phyloP scores from a whole-genome alignment of 1,139 yeast genomes.

The Kodamaea derodonti region DNA sequence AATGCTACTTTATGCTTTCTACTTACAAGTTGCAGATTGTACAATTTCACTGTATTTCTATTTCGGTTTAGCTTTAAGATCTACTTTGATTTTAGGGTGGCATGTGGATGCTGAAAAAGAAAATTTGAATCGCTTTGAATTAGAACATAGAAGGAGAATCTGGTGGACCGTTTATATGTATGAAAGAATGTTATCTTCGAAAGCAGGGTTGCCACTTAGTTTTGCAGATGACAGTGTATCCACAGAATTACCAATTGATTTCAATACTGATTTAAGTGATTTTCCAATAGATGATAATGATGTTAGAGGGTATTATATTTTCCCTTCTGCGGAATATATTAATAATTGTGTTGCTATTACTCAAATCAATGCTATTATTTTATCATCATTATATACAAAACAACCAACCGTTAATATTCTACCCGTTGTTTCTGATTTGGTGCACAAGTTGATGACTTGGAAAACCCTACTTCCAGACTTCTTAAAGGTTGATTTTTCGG shows the following conservation, averaged over 20 bases:
- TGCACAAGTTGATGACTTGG: conserved; percentile 70
- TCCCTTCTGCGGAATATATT: conserved; percentile 78
- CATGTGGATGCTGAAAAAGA: conserved; percentile 80
- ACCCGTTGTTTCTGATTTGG: conserved; percentile 70
- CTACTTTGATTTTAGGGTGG: conserved; percentile 73
- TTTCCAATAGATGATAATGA: conserved; percentile 51
- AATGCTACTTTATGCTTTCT: conserved; percentile 70
- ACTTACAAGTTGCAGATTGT: conserved; percentile 80
- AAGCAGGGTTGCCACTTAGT: conserved; percentile 79
- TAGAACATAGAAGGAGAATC: conserved; percentile 75
- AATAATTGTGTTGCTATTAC: conserved; percentile 78
- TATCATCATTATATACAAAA: conserved; percentile 69
- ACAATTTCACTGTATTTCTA: conserved; percentile 79
- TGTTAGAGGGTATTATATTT: conserved; percentile 56
- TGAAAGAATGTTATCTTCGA: conserved; percentile 80
- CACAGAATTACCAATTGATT: conserved; percentile 71
- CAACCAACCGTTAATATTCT: conserved; percentile 72
- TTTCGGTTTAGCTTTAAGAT: conserved; percentile 73
- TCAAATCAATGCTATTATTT: conserved; percentile 71
- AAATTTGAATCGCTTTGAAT: conserved; percentile 55
- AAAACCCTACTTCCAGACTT: conserved; percentile 60
- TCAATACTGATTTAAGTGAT: conserved; percentile 53
- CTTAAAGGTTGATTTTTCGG: conserved; percentile 60
- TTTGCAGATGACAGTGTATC: conserved; percentile 77
- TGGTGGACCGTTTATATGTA: conserved; percentile 95